These are phyloP conservation scores for Orbilia javanica DNA, from an alignment of 2,329 filamentous ascomycete species.

Conservation along the genomic window DNA sequence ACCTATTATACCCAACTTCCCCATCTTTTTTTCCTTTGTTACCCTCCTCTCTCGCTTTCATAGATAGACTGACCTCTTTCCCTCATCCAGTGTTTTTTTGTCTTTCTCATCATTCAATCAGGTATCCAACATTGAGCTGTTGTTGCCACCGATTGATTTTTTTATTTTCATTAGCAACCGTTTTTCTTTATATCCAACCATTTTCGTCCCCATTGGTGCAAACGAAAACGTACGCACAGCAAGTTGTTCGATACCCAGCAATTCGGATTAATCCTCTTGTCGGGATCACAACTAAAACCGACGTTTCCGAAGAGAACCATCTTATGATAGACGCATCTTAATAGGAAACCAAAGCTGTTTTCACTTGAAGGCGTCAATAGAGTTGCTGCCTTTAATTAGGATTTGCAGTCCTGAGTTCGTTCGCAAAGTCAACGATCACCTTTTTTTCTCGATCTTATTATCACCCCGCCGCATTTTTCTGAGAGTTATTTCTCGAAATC, in stretches of 20 bases:
- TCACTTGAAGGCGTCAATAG: constrained; percentile 31
- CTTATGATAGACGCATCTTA: constrained; percentile 32
- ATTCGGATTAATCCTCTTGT: constrained; percentile 49
- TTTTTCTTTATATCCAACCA: constrained; percentile 46
- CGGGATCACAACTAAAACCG: constrained; percentile 44
- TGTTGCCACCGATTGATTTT: constrained; percentile 42
- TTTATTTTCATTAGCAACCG: constrained; percentile 32
- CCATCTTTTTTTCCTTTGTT: constrained; percentile 52
- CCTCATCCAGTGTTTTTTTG: constrained; percentile 54
- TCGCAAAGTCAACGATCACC: constrained; percentile 39
- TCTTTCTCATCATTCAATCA: constrained; percentile 37
- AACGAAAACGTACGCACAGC: constrained; percentile 37
- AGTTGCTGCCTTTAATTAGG: constrained; percentile 43
- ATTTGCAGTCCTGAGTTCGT: constrained; percentile 47
- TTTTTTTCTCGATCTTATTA: constrained; percentile 22
- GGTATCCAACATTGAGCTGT: constrained; percentile 53
- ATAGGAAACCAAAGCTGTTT: constrained; percentile 52
- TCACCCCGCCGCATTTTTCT: constrained; percentile 51
- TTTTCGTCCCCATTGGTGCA: constrained; percentile 42
- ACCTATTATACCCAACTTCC: constrained; percentile 57
- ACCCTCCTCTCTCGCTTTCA: constrained; percentile 37
- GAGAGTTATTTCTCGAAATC: constrained; percentile 36
- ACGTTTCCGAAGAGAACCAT: constrained; percentile 51
- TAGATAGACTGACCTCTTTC: constrained; percentile 58
- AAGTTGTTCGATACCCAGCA: constrained; percentile 46